phyloP scores from a whole-genome alignment of 2,329 filamentous ascomycete genomes.

The Gnomoniopsis smithogilvyi region DNA sequence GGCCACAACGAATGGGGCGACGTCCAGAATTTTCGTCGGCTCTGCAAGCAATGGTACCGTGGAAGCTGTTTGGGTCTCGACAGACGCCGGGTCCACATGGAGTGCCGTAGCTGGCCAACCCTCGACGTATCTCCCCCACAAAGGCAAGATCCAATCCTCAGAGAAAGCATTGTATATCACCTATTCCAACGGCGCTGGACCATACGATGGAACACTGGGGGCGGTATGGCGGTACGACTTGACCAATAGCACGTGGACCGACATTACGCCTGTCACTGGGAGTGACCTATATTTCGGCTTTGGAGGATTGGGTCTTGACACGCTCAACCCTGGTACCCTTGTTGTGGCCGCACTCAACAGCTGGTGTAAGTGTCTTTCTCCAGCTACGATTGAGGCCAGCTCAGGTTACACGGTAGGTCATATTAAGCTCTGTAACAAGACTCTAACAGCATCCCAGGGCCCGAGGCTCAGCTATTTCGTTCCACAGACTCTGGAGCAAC shows the following conservation, averaged over 20 bases:
- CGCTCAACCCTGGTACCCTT: conserved; percentile 51
- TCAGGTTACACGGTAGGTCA: too few relatives aligned
- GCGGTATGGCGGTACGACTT: conserved; percentile 55
- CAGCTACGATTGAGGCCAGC: too few relatives aligned
- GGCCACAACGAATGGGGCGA: conserved; percentile 39
- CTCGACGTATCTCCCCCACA: conserved; percentile 49
- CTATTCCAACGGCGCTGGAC: conserved; percentile 53
- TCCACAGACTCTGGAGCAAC: conserved; percentile 52
- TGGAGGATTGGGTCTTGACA: conserved; percentile 52
- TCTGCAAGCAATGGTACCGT: conserved; percentile 47
- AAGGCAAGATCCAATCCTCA: conserved; percentile 44
- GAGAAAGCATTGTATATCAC: conserved; percentile 54
- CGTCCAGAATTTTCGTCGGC: conserved; percentile 55
- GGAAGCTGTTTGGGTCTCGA: conserved; percentile 51
- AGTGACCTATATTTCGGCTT: conserved; percentile 50
- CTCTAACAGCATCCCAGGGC: conserved; percentile 22
- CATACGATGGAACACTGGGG: conserved; percentile 53
- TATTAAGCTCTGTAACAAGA: too few relatives aligned
- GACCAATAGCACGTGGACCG: conserved; percentile 43
- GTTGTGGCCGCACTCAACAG: conserved; percentile 55
- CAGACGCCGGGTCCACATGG: conserved; percentile 53
- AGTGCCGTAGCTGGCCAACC: conserved; percentile 47
- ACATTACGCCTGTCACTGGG: conserved; percentile 53
- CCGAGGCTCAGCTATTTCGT: conserved; percentile 54
- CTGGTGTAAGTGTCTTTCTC: conserved; percentile 38